These are phyloP conservation scores for Ogataea nakhonphanomensis DNA, from an alignment of 805 yeast species.

Conservation along the genomic window DNA sequence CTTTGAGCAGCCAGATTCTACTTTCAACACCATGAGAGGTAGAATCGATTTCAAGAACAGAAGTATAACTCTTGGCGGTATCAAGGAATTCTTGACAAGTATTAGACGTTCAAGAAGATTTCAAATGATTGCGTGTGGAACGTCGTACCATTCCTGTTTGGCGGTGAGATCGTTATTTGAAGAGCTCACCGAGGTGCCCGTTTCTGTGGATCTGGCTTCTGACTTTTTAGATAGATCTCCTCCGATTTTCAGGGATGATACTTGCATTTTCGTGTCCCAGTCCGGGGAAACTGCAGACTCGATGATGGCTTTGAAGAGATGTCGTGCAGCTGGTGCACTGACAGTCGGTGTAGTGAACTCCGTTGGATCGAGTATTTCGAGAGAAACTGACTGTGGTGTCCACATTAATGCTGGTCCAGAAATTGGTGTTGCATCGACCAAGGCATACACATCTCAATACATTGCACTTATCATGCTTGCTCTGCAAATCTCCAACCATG, in stretches of 20 bases:
- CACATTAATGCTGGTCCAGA: constrained; percentile 99
- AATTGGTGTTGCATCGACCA: constrained; percentile 98
- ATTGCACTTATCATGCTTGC: constrained; percentile 98
- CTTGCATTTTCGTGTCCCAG: constrained; percentile 96
- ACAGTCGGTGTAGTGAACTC: constrained; percentile 97
- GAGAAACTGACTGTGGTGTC: constrained; percentile 98
- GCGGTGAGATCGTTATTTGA: constrained; percentile 96
- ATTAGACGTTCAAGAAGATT: constrained; percentile 93
- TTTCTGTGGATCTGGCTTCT: constrained; percentile 86
- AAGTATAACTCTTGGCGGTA: constrained; percentile 83
- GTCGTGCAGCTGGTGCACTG: constrained; percentile 94
- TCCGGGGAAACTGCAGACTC: constrained; percentile 99
- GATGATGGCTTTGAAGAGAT: constrained; percentile 90
- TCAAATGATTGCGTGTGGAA: constrained; percentile 99
- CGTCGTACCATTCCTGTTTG: constrained; percentile 96
- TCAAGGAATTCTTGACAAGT: constrained; percentile 77
- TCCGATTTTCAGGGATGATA: constrained; percentile 98
- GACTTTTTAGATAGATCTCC: constrained; percentile 92
- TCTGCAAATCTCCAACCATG: constrained; percentile 87
- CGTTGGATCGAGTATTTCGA: constrained; percentile 95
- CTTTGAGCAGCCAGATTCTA: constrained; percentile 97
- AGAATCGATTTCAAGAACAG: constrained; percentile 87
- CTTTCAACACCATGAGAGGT: constrained; percentile 99
- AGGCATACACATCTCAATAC: constrained; percentile 97
- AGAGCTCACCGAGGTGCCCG: constrained; percentile 94